Conservation (phyloP, 768 basidiomycete genomes). For the Tulasnella sp. region DNA sequence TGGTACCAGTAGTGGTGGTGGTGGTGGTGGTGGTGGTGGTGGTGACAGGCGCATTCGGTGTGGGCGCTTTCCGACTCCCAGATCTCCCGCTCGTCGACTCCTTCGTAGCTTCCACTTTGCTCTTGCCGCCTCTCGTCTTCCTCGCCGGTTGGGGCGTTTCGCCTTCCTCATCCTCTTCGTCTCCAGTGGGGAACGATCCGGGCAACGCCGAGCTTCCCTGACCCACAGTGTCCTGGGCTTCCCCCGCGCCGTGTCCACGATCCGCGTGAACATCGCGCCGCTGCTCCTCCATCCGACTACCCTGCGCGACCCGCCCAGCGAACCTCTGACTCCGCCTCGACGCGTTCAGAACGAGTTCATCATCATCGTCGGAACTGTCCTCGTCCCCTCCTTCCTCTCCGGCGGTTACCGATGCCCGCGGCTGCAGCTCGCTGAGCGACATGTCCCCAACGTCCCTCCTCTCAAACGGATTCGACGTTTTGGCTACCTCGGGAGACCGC, state of each 20-base stretch:
- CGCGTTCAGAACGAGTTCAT: slow-evolving; percentile 16
- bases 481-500: neutral
- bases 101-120: neutral
- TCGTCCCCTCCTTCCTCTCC: neutral
- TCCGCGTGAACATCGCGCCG: neutral
- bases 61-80: neutral
- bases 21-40: neutral
- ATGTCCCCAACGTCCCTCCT: neutral
- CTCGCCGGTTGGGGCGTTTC: neutral
- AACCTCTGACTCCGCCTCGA: neutral
- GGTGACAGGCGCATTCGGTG: neutral
- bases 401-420: neutral
- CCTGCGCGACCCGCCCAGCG: neutral
- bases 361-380: slow-evolving; percentile 11
- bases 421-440: slow-evolving; percentile 15
- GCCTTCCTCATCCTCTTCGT: neutral
- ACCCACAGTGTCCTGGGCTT: neutral
- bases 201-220: slow-evolving; percentile 2
- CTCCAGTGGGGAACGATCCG: slow-evolving; percentile 7
- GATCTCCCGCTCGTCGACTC: neutral
- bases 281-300: neutral
- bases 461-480: neutral
- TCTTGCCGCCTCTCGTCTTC: neutral
- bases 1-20: neutral
- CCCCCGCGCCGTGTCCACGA: neutral